Evolutionary conservation across 1,139 yeast species (phyloP), one percentile per base, ranked within the genome.

Genomic region (Candida tropicalis): DNA sequence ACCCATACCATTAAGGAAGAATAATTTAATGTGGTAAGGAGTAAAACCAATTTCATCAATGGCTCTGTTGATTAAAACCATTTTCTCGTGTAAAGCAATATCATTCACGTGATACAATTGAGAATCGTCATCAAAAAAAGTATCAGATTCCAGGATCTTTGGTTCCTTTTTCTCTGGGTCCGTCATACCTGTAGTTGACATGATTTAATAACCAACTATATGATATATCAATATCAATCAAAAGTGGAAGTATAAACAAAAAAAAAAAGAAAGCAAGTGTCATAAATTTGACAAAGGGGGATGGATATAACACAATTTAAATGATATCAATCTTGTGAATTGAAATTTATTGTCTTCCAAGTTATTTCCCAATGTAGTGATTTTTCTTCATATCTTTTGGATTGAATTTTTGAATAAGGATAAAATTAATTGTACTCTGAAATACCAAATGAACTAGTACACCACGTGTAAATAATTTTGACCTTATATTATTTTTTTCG

Each of bases 1-100:
- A 18, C 87, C 87, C 73, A 80, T 73, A 11, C 87, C 87, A 46
- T 76, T 77, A 28, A 78, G 55, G 49, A 67, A 66, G 52, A 76
- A 66, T 15, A 65, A 50, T 44, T 65, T 65, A 37, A 61, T 53
- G 49, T 65, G 70, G 44, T 64, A 66, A 25, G 64, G 63, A 18
- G 70, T 66, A 49, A 65, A 65, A 1, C 70, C 71, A 46, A 66
- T 66, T 45, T 66, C 68, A 48, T 66, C 70, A 41, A 65, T 59
- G 6, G 70, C 62, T 39, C 64, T 59, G 41, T 64, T 63, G 33
- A 66, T 46, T n/a, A 65, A 52, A 27, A 53, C 55, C 58, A 65
- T 61, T 42, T 66, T 66, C 35, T 52, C 49, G 20, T 56, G 49
- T 33, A 64, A 50, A 3, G 56, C 60, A 2, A 34, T 53, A 52